These are phyloP conservation scores for Pachysandra terminalis DNA, from an alignment of 164 flowering plant species.

Conservation along the genomic window DNA sequence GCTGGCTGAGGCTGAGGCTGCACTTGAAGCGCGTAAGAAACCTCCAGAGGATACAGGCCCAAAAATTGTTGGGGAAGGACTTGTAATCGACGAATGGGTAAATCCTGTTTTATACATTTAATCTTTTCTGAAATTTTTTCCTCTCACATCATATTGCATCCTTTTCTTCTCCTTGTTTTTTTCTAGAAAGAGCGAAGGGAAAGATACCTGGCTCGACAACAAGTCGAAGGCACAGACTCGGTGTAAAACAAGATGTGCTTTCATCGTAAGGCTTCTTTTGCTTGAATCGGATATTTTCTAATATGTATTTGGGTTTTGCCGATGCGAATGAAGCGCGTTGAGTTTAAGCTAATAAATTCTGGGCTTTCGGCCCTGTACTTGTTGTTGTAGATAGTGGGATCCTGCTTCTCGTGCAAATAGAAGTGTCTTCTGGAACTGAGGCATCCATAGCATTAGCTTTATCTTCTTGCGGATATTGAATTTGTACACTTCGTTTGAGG, in stretches of 20 bases:
- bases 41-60: slow-evolving; percentile 78
- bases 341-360: too few relatives aligned
- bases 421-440: too few relatives aligned
- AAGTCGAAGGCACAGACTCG: slow-evolving; percentile 75
- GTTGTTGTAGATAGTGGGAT: too few relatives aligned
- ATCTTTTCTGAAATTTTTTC: neutral
- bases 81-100: slow-evolving; percentile 93
- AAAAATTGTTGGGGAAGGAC: slow-evolving; percentile 82
- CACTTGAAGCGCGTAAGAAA: slow-evolving; percentile 73
- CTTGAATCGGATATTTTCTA: too few relatives aligned
- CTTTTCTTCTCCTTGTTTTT: neutral
- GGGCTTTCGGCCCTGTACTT: too few relatives aligned
- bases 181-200: slow-evolving; percentile 83
- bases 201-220: slow-evolving; percentile 81
- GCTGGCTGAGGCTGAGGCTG: slow-evolving; percentile 93
- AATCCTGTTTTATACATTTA: slow-evolving; percentile 1
- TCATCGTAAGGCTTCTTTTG: too few relatives aligned
- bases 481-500: too few relatives aligned
- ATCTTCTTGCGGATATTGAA: too few relatives aligned
- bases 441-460: too few relatives aligned
- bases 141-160: neutral
- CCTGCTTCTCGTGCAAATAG: too few relatives aligned
- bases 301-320: too few relatives aligned
- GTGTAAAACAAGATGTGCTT: slow-evolving; percentile 26
- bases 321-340: too few relatives aligned